Conservation (phyloP, 495 filamentous ascomycete genomes). For the Penicillium diatomitis region DNA sequence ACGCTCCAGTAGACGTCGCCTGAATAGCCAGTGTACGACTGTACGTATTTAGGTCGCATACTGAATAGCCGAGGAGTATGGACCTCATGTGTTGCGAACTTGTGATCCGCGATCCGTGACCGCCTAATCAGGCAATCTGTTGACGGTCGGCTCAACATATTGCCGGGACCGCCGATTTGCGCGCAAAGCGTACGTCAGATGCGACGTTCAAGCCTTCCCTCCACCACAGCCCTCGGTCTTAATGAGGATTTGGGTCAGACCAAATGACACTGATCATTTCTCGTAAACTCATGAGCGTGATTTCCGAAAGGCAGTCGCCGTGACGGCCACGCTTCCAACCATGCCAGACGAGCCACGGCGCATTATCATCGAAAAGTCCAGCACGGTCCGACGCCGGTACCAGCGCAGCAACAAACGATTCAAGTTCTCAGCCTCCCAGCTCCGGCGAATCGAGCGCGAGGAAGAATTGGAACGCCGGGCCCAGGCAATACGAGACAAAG, state of each 20-base stretch:
- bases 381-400: conserved; percentile 35
- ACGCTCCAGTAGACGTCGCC: too few species aligned
- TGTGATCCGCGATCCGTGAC: neutral
- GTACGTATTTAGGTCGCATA: too few species aligned
- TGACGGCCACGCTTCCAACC: conserved; percentile 8
- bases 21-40: too few species aligned
- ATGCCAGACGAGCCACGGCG: conserved; percentile 34
- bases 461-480: conserved; percentile 32
- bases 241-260: too few species aligned
- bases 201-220: too few species aligned
- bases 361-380: conserved; percentile 39
- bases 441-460: conserved; percentile 37
- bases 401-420: conserved; percentile 39
- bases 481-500: conserved; percentile 33
- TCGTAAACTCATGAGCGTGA: conserved; percentile 7
- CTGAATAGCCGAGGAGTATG: too few species aligned
- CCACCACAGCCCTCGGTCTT: too few species aligned
- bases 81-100: too few species aligned
- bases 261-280: conserved; percentile 1
- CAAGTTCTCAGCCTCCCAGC: conserved; percentile 32
- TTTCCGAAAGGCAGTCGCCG: conserved; percentile 11
- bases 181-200: too few species aligned
- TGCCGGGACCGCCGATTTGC: conserved; percentile 10
- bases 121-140: conserved; percentile 19
- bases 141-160: conserved; percentile 29